Conservation (phyloP, 2,329 filamentous ascomycete species). For the Claviceps africana region DNA sequence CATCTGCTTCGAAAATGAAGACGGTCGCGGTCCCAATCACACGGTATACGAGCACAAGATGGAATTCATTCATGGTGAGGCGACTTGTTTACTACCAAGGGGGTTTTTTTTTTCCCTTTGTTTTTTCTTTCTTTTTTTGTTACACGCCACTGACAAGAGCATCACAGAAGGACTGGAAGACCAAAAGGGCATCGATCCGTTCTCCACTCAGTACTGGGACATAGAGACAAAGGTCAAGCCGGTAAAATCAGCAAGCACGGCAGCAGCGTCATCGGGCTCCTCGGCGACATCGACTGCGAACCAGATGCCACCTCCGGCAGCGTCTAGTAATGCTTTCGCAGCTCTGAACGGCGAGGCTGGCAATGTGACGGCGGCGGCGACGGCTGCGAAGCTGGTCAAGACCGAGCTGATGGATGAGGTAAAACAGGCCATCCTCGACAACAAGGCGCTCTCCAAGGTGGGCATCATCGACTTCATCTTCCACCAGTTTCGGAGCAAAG, state of each 20-base stretch:
- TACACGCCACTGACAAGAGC: slow-evolving; percentile 1
- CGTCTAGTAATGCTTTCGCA: slow-evolving; percentile 23
- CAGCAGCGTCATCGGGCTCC: slow-evolving; percentile 7
- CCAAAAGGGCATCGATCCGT: slow-evolving; percentile 60
- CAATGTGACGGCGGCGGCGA: slow-evolving; percentile 1
- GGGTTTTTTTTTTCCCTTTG: neutral
- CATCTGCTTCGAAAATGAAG: slow-evolving; percentile 63
- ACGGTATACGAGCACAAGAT: slow-evolving; percentile 51
- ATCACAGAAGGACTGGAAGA: slow-evolving; percentile 31
- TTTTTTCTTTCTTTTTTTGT: neutral
- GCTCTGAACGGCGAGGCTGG: slow-evolving; percentile 14
- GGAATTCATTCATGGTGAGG: slow-evolving; percentile 58
- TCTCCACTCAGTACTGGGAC: slow-evolving; percentile 70
- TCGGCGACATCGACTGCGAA: slow-evolving; percentile 6
- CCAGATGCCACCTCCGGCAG: slow-evolving; percentile 21
- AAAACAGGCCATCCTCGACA: slow-evolving; percentile 27
- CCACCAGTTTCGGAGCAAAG: slow-evolving; percentile 22
- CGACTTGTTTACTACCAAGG: slow-evolving; percentile 4
- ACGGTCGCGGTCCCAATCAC: slow-evolving; percentile 31
- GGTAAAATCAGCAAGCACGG: slow-evolving; percentile 3
- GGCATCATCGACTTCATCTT: slow-evolving; percentile 28
- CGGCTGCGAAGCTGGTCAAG: slow-evolving; percentile 20
- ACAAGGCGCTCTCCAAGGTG: slow-evolving; percentile 25
- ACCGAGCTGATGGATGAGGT: slow-evolving; percentile 26
- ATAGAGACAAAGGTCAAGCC: slow-evolving; percentile 21